Base-by-base conservation (phyloP, 2,329 filamentous ascomycete genomes). In the Cladosporium cucumerinum region DNA sequence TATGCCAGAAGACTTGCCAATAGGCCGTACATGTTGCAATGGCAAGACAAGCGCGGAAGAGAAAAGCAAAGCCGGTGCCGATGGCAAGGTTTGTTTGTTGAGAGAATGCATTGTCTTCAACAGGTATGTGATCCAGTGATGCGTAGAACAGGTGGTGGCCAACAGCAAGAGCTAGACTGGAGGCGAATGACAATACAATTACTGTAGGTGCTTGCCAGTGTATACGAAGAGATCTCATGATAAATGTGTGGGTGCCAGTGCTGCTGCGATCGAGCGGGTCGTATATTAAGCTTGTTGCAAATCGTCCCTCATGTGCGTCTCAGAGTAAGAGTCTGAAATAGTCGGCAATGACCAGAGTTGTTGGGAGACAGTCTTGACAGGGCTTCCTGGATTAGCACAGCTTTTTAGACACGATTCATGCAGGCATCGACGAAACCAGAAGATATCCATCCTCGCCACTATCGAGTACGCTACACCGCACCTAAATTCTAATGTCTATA, bases 61-160 rank as follows among this genome's bases (percentile, higher is more conserved):
- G 55, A 23, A 71, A 69, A 21, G 69, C 66, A 39, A 71, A 68
- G 11, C 67, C 67, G n/a, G 69, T 71, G 21, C 69, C 69, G 18
- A 66, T 57, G 36, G 66, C 57, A 30, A 61, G 66, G 25, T 63
- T 69, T 30, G 66, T 59, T 30, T 67, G 67, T 43, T 71, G 69
- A 25, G 49, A 48, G 23, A 63, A 66, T 16, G 63, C 18, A 55
- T 46, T 66, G 65, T 61, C 69, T 65, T 48, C 59, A 14, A 49
- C 58, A 57, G 21, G 61, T 34, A 23, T 30, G 23, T 26, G 43
- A 11, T 23, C 57, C 55, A 59, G 54, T 3, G 51, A 64, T 14
- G 32, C 28, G 58, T 70, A 70, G 64, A 68, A 69, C 11, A 69
- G 16, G 43, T 70, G 69, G 58, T 70, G 69, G 10, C 61, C 68